These are phyloP conservation scores for Aspergillus oerlinghausenensis DNA, from an alignment of 2,329 filamentous ascomycete genomes.

Conservation along the genomic window DNA sequence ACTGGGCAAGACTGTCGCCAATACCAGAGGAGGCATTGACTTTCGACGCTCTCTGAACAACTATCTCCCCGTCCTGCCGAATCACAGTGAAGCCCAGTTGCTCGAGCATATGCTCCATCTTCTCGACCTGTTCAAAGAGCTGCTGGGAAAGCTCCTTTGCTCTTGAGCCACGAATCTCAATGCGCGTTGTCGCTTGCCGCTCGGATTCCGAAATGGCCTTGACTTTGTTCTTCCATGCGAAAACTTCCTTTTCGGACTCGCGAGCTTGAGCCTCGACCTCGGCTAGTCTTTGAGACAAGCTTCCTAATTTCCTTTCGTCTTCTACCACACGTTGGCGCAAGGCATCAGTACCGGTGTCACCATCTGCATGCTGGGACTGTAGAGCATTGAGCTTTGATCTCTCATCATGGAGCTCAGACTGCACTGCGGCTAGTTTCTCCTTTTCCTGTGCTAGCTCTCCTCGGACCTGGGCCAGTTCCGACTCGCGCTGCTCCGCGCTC, in stretches of 20 bases:
- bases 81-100: constrained; percentile 78
- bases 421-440: constrained; percentile 44
- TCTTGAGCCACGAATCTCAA: constrained; percentile 65
- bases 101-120: constrained; percentile 77
- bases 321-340: constrained; percentile 70
- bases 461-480: constrained; percentile 48
- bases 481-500: constrained; percentile 50
- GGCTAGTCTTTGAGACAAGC: constrained; percentile 65
- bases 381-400: constrained; percentile 65
- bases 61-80: constrained; percentile 67
- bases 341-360: constrained; percentile 76
- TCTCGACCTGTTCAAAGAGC: constrained; percentile 78
- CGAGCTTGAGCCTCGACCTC: constrained; percentile 72
- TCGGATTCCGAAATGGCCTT: constrained; percentile 28
- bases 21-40: constrained; percentile 38
- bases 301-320: constrained; percentile 66
- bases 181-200: constrained; percentile 45
- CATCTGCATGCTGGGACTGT: constrained; percentile 69
- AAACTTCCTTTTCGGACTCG: constrained; percentile 70
- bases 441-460: constrained; percentile 50
- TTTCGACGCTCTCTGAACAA: constrained; percentile 66
- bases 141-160: constrained; percentile 80
- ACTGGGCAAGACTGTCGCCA: constrained; percentile 33
- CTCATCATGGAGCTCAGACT: constrained; percentile 57
- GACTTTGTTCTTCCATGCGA: constrained; percentile 60